Evolutionary conservation across 441 rosid species (phyloP).

Genomic region (Adansonia grandidieri): DNA sequence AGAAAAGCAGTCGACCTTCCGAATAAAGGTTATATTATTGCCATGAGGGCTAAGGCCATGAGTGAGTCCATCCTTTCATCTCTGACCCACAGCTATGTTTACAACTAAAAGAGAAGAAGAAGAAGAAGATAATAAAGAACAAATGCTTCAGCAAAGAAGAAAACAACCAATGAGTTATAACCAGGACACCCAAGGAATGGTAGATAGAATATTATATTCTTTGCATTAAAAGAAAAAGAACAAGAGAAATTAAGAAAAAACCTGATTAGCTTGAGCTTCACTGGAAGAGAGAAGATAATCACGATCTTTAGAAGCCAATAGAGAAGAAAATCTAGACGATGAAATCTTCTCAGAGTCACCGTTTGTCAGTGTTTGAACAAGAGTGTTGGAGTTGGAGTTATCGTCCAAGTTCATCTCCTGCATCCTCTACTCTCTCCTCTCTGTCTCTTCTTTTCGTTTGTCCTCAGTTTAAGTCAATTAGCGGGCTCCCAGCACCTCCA

Average conservation of each 20-base stretch:
- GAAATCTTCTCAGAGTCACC: constrained; percentile 24
- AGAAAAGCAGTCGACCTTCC: background rate
- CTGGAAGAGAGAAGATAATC: constrained; percentile 52
- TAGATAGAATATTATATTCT: too few species aligned
- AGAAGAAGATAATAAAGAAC: background rate
- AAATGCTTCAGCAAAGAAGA: constrained; percentile 6
- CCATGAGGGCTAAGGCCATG: background rate
- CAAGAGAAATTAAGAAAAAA: background rate
- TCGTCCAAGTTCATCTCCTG: constrained; percentile 29
- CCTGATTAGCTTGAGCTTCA: constrained; percentile 12
- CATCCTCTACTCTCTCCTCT: constrained; percentile 10
- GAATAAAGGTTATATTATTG: background rate
- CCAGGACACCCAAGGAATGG: background rate
- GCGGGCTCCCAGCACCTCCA: background rate
- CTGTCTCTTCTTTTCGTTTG: background rate
- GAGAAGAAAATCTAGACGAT: constrained; percentile 40
- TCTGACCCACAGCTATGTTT: constrained; percentile 2
- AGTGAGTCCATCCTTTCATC: constrained; percentile 24
- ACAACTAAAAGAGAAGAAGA: too few species aligned
- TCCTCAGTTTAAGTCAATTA: background rate
- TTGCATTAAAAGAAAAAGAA: background rate
- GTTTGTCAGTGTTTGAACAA: constrained; percentile 13
- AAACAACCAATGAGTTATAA: background rate
- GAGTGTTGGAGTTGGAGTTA: background rate
- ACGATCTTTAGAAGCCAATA: constrained; percentile 48